A percentile compares a stretch with the other conserved stretches of the same genome.
Evolutionary conservation across 345 rosid genomes (phyloP).

Genomic region (Limnanthes douglasii): DNA sequence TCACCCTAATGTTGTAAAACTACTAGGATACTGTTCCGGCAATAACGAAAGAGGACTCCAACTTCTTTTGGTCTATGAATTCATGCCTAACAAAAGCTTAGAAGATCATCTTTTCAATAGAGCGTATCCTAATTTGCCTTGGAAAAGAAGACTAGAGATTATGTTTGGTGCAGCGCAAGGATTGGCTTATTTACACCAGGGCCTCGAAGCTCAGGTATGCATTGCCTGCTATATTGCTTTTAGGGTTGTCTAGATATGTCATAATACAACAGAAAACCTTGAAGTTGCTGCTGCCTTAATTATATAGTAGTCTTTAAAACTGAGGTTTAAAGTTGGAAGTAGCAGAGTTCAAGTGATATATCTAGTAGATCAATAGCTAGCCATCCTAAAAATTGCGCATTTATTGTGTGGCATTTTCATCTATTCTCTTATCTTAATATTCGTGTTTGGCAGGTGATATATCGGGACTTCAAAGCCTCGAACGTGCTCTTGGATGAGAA

Average conservation of each 20-base stretch:
- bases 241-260: too few relatives aligned
- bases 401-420: too few relatives aligned
- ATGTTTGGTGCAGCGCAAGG: slow-evolving; percentile 89
- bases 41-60: slow-evolving; percentile 54
- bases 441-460: slow-evolving; percentile 66
- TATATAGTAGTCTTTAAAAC: too few relatives aligned
- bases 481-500: slow-evolving; percentile 66
- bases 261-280: not conserved
- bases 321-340: too few relatives aligned
- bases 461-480: slow-evolving; percentile 81
- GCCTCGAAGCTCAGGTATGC: slow-evolving; percentile 56
- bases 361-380: too few relatives aligned
- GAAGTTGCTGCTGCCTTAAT: not conserved
- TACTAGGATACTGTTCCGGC: slow-evolving; percentile 59
- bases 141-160: slow-evolving; percentile 69
- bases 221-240: too few relatives aligned
- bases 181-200: slow-evolving; percentile 61
- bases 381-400: too few relatives aligned
- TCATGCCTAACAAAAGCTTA: slow-evolving; percentile 69
- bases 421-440: slow-evolving; percentile 3
- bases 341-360: too few relatives aligned
- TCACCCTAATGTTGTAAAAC: slow-evolving; percentile 84
- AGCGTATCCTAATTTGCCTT: slow-evolving; percentile 23
- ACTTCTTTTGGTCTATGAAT: slow-evolving; percentile 64
- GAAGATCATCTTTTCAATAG: slow-evolving; percentile 65